Conservation (phyloP, 805 yeast species). For the Myxozyma geophila region DNA sequence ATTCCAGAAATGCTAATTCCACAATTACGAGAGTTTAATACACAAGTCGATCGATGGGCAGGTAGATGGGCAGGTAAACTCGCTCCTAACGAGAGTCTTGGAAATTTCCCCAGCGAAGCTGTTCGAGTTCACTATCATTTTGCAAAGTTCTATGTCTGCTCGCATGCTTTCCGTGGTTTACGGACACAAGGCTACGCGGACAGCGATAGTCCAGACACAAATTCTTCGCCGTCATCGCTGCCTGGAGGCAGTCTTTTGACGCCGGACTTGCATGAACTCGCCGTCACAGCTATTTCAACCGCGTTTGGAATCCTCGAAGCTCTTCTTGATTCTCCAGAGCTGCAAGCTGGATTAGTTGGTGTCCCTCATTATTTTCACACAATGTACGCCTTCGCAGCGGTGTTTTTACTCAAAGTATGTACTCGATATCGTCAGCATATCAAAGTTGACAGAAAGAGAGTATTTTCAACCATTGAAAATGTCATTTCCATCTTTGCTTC, state of each 20-base stretch:
- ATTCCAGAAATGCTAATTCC: slow-evolving; percentile 20
- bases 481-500: slow-evolving; percentile 16
- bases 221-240: not conserved
- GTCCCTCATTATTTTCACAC: slow-evolving; percentile 33
- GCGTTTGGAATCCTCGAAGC: slow-evolving; percentile 25
- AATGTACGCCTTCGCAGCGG: slow-evolving; percentile 33
- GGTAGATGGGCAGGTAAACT: slow-evolving; percentile 24
- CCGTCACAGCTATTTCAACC: slow-evolving; percentile 20
- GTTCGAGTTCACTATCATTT: slow-evolving; percentile 25
- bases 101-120: slow-evolving; percentile 30
- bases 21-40: slow-evolving; percentile 24
- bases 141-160: slow-evolving; percentile 30
- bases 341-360: slow-evolving; percentile 23
- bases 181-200: slow-evolving; percentile 6
- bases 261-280: slow-evolving; percentile 20
- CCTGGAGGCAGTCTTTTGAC: slow-evolving; percentile 14
- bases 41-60: slow-evolving; percentile 29
- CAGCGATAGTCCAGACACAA: slow-evolving; percentile 3
- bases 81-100: slow-evolving; percentile 13
- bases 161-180: slow-evolving; percentile 32
- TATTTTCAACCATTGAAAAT: slow-evolving; percentile 7
- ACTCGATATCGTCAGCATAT: slow-evolving; percentile 26
- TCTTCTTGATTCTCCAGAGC: slow-evolving; percentile 23
- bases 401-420: slow-evolving; percentile 26
- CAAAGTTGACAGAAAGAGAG: slow-evolving; percentile 14